Evolutionary conservation across 1,284 basidiomycete species (phyloP), one percentile per base, ranked within the genome.

Genomic region (Cryptococcus sp.): DNA sequence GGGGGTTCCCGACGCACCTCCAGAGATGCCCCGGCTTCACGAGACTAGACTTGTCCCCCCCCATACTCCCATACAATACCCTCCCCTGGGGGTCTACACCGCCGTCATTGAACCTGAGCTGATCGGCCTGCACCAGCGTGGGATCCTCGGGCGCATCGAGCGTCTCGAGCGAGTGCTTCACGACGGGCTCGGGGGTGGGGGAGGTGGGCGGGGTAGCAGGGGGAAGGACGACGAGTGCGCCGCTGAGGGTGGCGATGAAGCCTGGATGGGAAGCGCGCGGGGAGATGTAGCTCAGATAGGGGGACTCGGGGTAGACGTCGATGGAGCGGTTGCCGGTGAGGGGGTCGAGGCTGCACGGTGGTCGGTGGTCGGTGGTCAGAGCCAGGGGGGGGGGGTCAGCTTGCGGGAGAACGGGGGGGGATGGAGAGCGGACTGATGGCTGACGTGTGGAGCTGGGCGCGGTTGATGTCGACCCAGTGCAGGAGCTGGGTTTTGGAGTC

Each of bases 51-150:
- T 50, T 48, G 33, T 64, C 61, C 7, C 60, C 46, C 2, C 63
- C 64, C 70, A 72, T 73, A 44, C 63, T 66, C 2, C 73, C 73
- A 24, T 61, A 63, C 18, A 65, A 69, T n/a, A 76, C 66, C 28
- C 73, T 57, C 1, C 77, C 76, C 2, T 57, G 38, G 1, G 70
- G 66, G 61, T 77, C 76, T 36, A 67, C 66, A 6, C 68, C 70
- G 16, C 76, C 76, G 63, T 78, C 77, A 50, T 77, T 78, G 65
- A 78, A 75, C 15, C 76, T 59, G 20, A 66, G 65, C 11, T 55
- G 53, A 23, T 62, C 57, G 24, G 61, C 49, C 9, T 60, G 45
- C 16, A 65, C 60, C 18, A 60, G 59, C 21, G 57, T 38, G 28
- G 60, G 21, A 37, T 60, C 49, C 16, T 72, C 50, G 1, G 70